Conservation (phyloP, 83 land plant species). For the Picea engelmannii region DNA sequence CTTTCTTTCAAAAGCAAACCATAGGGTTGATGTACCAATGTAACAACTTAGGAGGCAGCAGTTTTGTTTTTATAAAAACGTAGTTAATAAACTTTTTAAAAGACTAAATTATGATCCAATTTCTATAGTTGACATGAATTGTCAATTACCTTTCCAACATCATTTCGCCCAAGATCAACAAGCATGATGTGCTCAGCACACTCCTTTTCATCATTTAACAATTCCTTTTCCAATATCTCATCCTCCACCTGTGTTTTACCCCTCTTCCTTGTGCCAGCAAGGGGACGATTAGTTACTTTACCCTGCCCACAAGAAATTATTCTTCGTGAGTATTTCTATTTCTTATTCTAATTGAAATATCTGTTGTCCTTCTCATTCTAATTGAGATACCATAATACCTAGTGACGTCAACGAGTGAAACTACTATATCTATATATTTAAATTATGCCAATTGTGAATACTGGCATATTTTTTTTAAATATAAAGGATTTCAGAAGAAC, state of each 20-base stretch:
- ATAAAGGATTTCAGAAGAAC: neutral
- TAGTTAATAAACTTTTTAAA: neutral
- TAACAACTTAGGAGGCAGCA: no score
- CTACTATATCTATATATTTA: neutral
- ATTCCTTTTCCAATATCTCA: constrained; percentile 56
- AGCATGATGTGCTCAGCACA: constrained; percentile 99
- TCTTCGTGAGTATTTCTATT: neutral
- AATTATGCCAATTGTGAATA: neutral
- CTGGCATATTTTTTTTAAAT: neutral
- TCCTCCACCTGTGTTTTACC: constrained; percentile 86
- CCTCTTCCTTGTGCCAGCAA: constrained; percentile 95
- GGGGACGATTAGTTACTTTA: constrained; percentile 81
- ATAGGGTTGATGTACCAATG: no score
- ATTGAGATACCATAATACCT: neutral
- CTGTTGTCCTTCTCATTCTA: neutral
- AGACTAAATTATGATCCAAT: neutral
- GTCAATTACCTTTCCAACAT: constrained; percentile 91
- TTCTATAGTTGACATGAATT: neutral
- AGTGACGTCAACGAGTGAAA: neutral
- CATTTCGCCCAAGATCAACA: constrained; percentile 96
- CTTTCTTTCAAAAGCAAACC: no score
- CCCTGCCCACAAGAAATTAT: constrained; percentile 46
- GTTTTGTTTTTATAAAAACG: no score
- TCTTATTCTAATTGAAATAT: neutral
- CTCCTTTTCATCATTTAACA: constrained; percentile 90